Evolutionary conservation across 2,329 filamentous ascomycete species (phyloP), one percentile per base, ranked within the genome.

Genomic region (Phialophora tarda): DNA sequence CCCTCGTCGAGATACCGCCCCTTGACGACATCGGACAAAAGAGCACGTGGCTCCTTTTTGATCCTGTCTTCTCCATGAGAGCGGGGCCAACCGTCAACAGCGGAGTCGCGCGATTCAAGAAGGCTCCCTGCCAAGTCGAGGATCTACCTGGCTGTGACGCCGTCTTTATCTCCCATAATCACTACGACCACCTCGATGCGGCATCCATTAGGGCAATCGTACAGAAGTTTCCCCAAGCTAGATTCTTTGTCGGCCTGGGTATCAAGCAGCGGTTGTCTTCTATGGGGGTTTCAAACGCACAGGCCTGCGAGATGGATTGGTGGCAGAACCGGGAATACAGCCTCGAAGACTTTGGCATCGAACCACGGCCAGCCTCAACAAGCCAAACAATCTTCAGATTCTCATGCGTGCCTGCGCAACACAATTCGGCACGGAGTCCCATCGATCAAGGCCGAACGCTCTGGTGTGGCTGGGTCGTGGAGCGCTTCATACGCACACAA

Each of bases 151-250:
- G 66, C 3, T 69, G 66, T 14, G 84, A 86, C 63, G 73, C 82
- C 3, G 77, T 86, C 3, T 77, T 80, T 63, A 84, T 86, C 56
- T 83, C 80, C 56, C 85, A 86, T 73, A 83, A 85, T 67, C 84
- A 86, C 71, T 86, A 85, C 70, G 84, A 86, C 69, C 84, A 86
- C 67, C 76, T 86, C 56, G 83, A 86, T 65, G 74, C 77, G 6
- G 74, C 78, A 17, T 82, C 82, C 0, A 75, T 86, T 50, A 76
- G 71, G 64, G 75, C 75, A 1, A 79, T 82, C 59, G 68, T 69
- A 7, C 69, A 74, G 3, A 74, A 77, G 11, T 69, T 69, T 23
- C 63, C 78, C 80, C 55, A 75, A 82, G 34, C 78, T 74, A 4
- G 80, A 83, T 64, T 69, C 81, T 76, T 83, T 58, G 81, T 78